A percentile compares a stretch with the other conserved stretches of the same genome.
These are phyloP conservation scores for Scenedesmus sp. DNA, from an alignment of 163 green algal genomes.

Conservation along the genomic window DNA sequence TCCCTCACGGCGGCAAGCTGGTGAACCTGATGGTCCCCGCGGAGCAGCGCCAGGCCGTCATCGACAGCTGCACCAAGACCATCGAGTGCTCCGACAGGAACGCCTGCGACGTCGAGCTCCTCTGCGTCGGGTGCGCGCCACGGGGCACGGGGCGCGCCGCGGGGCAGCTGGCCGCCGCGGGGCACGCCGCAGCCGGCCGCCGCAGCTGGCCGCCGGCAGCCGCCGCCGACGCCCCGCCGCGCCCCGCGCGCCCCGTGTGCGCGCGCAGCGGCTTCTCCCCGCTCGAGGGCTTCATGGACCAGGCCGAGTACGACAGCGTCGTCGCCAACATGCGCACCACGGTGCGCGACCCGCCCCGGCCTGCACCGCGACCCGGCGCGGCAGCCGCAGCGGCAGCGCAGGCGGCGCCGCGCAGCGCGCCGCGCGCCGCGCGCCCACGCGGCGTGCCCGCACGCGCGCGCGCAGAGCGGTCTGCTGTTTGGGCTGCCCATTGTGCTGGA, in stretches of 20 bases:
- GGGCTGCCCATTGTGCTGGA: conserved; percentile 97
- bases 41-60: conserved; percentile 65
- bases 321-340: conserved; percentile 83
- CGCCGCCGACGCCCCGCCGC: no score
- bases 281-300: conserved; percentile 91
- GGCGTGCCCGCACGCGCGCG: no score
- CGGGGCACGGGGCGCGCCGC: background rate
- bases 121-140: conserved; percentile 77
- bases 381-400: background rate
- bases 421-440: no score
- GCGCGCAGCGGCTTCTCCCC: conserved; percentile 90
- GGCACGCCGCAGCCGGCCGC: no score
- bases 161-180: background rate
- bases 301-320: conserved; percentile 91
- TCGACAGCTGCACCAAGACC: conserved; percentile 74
- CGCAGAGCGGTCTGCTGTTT: conserved; percentile 76
- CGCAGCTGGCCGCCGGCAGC: no score
- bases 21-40: conserved; percentile 86
- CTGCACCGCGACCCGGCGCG: no score
- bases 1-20: conserved; percentile 89
- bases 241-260: no score
- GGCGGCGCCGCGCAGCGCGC: no score
- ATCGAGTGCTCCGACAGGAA: conserved; percentile 94
- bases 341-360: no score
- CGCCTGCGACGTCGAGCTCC: conserved; percentile 97